These are phyloP conservation scores for Gautieria morchelliformis DNA, from an alignment of 768 basidiomycete genomes.

Conservation along the genomic window DNA sequence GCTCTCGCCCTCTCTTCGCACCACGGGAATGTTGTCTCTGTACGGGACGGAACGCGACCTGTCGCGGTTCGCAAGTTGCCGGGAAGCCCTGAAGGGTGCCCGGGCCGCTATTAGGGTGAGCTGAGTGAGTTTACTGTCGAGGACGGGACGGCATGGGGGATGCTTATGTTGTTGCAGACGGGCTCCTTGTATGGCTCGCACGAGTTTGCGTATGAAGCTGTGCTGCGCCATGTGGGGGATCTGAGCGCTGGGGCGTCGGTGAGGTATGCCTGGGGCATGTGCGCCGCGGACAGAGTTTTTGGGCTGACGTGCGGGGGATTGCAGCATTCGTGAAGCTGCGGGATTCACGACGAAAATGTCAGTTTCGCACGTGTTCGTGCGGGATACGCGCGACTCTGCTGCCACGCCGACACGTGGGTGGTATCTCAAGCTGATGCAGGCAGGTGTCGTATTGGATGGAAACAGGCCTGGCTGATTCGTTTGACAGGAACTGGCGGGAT, in stretches of 20 bases:
- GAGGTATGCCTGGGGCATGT: conserved; percentile 61
- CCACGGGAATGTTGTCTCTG: conserved; percentile 58
- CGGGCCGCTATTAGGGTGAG: conserved; percentile 71
- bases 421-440: conserved; percentile 47
- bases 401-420: conserved; percentile 48
- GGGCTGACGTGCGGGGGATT: not conserved
- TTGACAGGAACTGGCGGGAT: conserved; percentile 52
- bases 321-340: conserved; percentile 76
- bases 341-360: conserved; percentile 77
- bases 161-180: conserved; percentile 2
- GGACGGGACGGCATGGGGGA: not conserved
- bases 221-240: conserved; percentile 63
- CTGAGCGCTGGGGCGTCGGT: conserved; percentile 72
- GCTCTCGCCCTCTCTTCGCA: conserved; percentile 46
- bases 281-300: not conserved
- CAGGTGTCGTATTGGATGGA: conserved; percentile 9
- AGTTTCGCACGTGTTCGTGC: conserved; percentile 63
- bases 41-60: conserved; percentile 78
- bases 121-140: conserved; percentile 29
- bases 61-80: conserved; percentile 63
- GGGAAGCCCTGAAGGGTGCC: conserved; percentile 53
- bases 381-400: conserved; percentile 67
- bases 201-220: conserved; percentile 79
- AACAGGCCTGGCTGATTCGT: not conserved
- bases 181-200: conserved; percentile 28